Evolutionary conservation across 768 basidiomycete species (phyloP), one percentile per base, ranked within the genome.

Genomic region (Botryobasidium botryosum): DNA sequence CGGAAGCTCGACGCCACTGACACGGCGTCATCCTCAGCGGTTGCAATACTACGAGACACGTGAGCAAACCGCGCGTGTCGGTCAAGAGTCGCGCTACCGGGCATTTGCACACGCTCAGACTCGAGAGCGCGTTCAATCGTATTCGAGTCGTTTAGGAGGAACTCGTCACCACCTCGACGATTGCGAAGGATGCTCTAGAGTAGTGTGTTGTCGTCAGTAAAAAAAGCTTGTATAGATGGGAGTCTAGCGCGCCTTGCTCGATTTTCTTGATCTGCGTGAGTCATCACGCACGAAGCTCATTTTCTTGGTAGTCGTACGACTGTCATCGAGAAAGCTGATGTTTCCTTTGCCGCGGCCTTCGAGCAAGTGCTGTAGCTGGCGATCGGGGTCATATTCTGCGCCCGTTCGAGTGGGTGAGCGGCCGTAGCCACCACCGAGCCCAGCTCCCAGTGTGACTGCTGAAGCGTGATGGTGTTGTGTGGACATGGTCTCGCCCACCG

Each of bases 391-490:
- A 50, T 82, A 88, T 56, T 88, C 85, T 33, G 78, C 78, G 31
- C 77, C 81, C 57, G 77, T 81, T 42, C 80, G 55, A 52, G 75
- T 69, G 15, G 64, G 17, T 58, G 59, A 35, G 50, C 49, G 39
- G 13, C 35, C 37, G 4, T 68, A 63, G 2, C 74, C 66, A 2
- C 66, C 68, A 29, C 71, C 77, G 7, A 92, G 68, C 1, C 90
- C 88, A 3, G 86, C 84, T 43, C 72, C 81, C 15, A 94, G 68
- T 0, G 90, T 92, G 43, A 92, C 65, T 2, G 75, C 85, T 51
- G 80, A 85, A 21, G 85, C 87, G 61, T 94, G 90, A 59, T 94
- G 90, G 1, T 78, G 84, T 6, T 74, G 75, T 0, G 88, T 91
- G 0, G 84, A 88, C 47, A 85, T 59, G 0, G 80, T 82, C 47